Base-by-base conservation (phyloP, 352 stramenopile species). In the Pilasporangium apinafurcum region DNA sequence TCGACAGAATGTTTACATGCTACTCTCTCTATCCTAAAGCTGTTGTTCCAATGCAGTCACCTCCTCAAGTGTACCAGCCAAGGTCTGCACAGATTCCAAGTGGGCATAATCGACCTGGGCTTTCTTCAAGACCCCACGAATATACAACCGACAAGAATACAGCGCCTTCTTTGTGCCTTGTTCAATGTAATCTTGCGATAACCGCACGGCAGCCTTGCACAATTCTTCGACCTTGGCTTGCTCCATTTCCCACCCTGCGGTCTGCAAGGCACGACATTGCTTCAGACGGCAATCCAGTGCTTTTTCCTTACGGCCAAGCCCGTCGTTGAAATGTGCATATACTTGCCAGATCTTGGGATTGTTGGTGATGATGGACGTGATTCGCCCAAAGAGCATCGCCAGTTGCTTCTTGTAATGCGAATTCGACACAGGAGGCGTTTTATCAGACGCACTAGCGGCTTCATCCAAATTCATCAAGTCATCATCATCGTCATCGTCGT, bases 321-420 rank as follows among this genome's bases (percentile, higher is more conserved):
- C 74, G 44, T 89, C 70, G 48, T 88, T 87, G 35, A 86, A 88
- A 59, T 85, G 73, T 33, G 79, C 83, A 38, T 89, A 92, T 20
- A 91, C 60, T 47, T 87, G 73, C 80, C 80, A 94, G 45, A 94
- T 65, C 52, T 83, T 83, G 16, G 78, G 48, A 47, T 87, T 78
- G 51, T 73, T 90, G 12, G 79, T 87, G 44, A 78, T 64, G 45
- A 90, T 81, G 26, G 73, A 82, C 49, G 75, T 89, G 46, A 89
- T 66, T 31, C 76, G 79, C 2, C 74, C 76, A 42, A 91, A 82
- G 18, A 94, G 70, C 56, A 86, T 68, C 24, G 72, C 79, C 17
- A 94, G 37, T 47, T 88, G 71, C 59, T 75, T 78, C 55, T 83
- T 85, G 59, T 80, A 75, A 49, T 81, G 74, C 44, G 59, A 40